Evolutionary conservation across 805 yeast species (phyloP), one percentile per base, ranked within the genome.

Genomic region (Candida dendrica): DNA sequence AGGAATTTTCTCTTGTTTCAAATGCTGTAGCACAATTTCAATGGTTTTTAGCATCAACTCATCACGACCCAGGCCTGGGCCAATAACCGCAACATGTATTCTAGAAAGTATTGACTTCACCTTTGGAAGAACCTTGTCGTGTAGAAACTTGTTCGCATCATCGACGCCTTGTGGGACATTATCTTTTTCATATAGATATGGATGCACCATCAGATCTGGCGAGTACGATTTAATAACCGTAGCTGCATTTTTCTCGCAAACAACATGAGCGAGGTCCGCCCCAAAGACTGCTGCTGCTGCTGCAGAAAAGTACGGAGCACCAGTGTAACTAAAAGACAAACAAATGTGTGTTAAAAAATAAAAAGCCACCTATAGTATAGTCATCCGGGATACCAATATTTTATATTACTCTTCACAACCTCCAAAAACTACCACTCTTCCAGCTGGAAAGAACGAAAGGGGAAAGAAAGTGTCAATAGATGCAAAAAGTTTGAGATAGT

Each of bases 171-270:
- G 44, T 3, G 54, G 50, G 3, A 52, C 49, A 29, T 41, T 45
- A 38, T 59, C 63, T 13, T 45, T 44, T 51, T 79, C 89, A 42
- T 65, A 71, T 49, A 90, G 58, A 58, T 87, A 88, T 1, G 98
- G 98, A 65, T 93, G 98, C 1, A 93, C 95, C 97, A 91, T 93
- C 39, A 91, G 65, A 56, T 91, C 89, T 0, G 98, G 98, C 6
- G 95, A 77, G 62, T 93, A 93, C 24, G 81, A 64, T 62, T 91
- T 91, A 55, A 91, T 88, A 6, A 87, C 81, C 0, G 82, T 64
- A 0, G 86, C 90, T 1, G 97, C 97, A 26, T 67, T 64, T 39
- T 65, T 61, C 50, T 88, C 95, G 64, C 98, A 93, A n/a, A 93
- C 72, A 9, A 91, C 73, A 61, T 91, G 98, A 31, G 91, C 75